A percentile compares a stretch with the other conserved stretches of the same genome.
These are phyloP conservation scores for Stephanodiscus triporus DNA, from an alignment of 108 stramenopile genomes.

Conservation along the genomic window DNA sequence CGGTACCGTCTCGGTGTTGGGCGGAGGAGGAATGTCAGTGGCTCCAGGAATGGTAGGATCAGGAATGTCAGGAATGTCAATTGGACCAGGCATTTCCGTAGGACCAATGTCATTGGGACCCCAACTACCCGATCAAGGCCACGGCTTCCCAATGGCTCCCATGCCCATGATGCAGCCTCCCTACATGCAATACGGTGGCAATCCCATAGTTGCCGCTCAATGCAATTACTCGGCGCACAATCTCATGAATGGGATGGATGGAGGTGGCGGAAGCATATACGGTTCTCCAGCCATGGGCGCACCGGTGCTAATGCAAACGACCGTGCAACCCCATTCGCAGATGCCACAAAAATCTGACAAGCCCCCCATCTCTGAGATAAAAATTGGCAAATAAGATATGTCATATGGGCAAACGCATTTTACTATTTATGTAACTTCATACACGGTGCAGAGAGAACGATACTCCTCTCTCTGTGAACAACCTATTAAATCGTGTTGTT, in stretches of 20 bases:
- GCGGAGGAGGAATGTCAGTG: not conserved
- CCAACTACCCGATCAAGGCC: no score
- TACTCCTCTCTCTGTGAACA: no score
- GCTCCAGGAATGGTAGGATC: not conserved
- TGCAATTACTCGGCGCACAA: not conserved
- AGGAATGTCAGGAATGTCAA: not conserved
- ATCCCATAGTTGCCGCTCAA: not conserved
- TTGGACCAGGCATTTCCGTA: not conserved
- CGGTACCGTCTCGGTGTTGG: not conserved
- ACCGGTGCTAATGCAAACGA: not conserved
- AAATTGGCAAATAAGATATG: slow-evolving; percentile 1
- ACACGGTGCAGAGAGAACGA: no score
- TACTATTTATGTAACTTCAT: no score
- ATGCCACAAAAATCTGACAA: slow-evolving; percentile 1
- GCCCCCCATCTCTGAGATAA: slow-evolving; percentile 9
- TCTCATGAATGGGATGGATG: not conserved
- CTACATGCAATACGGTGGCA: not conserved
- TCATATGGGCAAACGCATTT: no score
- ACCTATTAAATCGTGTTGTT: no score
- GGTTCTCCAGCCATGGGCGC: not conserved
- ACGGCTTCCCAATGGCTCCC: slow-evolving; percentile 1
- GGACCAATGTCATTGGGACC: slow-evolving; percentile 5
- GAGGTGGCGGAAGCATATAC: slow-evolving; percentile 7
- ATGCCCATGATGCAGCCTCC: slow-evolving; percentile 7
- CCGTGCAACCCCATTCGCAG: not conserved